Evolutionary conservation across 805 yeast genomes (phyloP), one percentile per base, ranked within the genome.

Genomic region (Diddensiella caesifluorescens): DNA sequence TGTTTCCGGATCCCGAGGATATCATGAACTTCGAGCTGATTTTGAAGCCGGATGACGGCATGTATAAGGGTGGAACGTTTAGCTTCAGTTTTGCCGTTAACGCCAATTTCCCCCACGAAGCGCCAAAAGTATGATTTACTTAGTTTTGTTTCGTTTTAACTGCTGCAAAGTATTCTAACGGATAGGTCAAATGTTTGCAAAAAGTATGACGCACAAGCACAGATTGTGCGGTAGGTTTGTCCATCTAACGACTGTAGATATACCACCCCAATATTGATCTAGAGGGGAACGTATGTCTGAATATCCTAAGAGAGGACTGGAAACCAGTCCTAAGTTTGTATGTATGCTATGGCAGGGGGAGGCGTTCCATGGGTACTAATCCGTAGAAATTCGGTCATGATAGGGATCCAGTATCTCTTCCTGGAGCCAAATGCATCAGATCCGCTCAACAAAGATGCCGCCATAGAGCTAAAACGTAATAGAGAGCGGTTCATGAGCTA

Each of bases 241-340:
- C 9, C 10, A n/a, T 9, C 9, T 25, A 35, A 7, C 13, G 22
- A 26, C 21, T 26, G 19, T 79, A 72, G 56, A 84, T 90, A 4
- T 90, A 83, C 63, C 98, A 90, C 59, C 98, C 98, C 9, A 90
- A 90, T 57, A 90, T 90, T 50, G 96, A 90, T 59, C 59, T 77
- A 16, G 82, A 84, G 33, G 97, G 97, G 0, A 90, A 88, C 57
- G 84, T 90, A 4, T 90, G 98, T 58, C 70, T 90, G 46, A 90
- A 90, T 58, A 89, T 90, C 26, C 68, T 90, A 45, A 69, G 97
- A 52, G 95, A 89, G 60, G 97, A 90, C 60, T 90, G 98, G 98
- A 79, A 88, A 22, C 97, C 98, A 0, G 95, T 88, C 0, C 68
- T 90, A 51, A 84, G 83, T 45, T 65, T 90, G 56, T 52, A 43